phyloP scores from a whole-genome alignment of 192 early-diverging fungal species.

The Rhizoclosmatium sp. region DNA sequence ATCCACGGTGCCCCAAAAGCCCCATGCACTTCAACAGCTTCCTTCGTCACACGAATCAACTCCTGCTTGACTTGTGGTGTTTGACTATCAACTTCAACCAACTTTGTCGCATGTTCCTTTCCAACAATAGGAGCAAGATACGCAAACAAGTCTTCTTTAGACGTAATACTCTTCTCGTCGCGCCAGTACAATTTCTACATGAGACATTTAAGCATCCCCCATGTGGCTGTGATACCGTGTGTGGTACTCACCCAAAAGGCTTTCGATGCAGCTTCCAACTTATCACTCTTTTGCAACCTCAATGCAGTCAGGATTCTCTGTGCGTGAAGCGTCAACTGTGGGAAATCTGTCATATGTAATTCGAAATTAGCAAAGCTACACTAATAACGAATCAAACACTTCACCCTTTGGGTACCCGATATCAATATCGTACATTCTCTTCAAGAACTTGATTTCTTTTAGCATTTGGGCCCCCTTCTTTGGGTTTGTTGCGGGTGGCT shows the following conservation, averaged over 20 bases:
- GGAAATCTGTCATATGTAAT: constrained; percentile 34
- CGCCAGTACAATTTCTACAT: constrained; percentile 41
- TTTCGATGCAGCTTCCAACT: constrained; percentile 34
- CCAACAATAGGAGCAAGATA: constrained; percentile 38
- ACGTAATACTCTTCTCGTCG: constrained; percentile 23
- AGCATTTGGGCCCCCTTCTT: constrained; percentile 47
- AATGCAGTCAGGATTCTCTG: constrained; percentile 46
- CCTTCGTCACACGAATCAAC: constrained; percentile 34
- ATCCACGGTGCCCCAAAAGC: constrained; percentile 55
- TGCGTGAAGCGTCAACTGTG: constrained; percentile 38
- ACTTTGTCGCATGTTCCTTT: not conserved
- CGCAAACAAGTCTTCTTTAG: constrained; percentile 17
- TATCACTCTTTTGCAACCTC: constrained; percentile 25
- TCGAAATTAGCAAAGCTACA: not conserved
- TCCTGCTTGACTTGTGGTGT: constrained; percentile 43
- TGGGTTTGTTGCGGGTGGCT: constrained; percentile 51
- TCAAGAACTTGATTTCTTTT: constrained; percentile 23
- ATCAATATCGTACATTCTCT: constrained; percentile 27
- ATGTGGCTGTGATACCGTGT: not conserved
- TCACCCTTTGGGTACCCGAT: constrained; percentile 22
- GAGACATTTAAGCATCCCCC: not conserved
- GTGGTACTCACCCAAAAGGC: constrained; percentile 40
- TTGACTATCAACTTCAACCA: constrained; percentile 19
- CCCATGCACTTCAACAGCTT: constrained; percentile 45
- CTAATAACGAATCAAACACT: not conserved